phyloP scores from a whole-genome alignment of 257 asterid species.

The Ophiorrhiza pumila region DNA sequence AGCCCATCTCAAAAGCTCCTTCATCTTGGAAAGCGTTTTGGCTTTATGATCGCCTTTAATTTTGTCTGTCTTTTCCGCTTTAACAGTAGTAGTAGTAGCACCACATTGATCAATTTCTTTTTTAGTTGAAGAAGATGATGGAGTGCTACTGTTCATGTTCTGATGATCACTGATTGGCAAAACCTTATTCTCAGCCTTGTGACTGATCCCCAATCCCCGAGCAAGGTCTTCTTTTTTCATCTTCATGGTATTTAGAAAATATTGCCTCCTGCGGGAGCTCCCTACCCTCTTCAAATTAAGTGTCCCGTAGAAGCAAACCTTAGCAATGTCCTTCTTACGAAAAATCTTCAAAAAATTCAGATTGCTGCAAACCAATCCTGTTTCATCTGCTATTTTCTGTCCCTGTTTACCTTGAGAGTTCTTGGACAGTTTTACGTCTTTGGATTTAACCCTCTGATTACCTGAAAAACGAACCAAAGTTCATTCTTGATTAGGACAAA shows the following conservation, averaged over 20 bases:
- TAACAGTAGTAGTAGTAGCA: background rate
- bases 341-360: slow-evolving; percentile 23
- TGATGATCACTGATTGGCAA: slow-evolving; percentile 44
- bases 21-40: slow-evolving; percentile 56
- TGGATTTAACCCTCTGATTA: slow-evolving; percentile 7
- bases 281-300: slow-evolving; percentile 33
- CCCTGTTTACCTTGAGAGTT: slow-evolving; percentile 10
- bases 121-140: slow-evolving; percentile 14
- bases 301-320: slow-evolving; percentile 43
- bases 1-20: slow-evolving; percentile 71
- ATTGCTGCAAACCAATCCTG: slow-evolving; percentile 29
- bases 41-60: slow-evolving; percentile 40
- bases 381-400: slow-evolving; percentile 23
- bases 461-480: slow-evolving; percentile 14
- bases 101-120: slow-evolving; percentile 27
- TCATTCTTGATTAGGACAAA: background rate
- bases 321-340: slow-evolving; percentile 38
- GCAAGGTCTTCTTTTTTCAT: slow-evolving; percentile 44
- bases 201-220: slow-evolving; percentile 33
- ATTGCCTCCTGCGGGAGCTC: slow-evolving; percentile 24
- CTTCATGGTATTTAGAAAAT: slow-evolving; percentile 35
- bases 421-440: slow-evolving; percentile 3
- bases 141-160: background rate
- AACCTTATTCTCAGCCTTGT: slow-evolving; percentile 49
- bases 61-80: slow-evolving; percentile 41